These are phyloP conservation scores for Solanum boliviense DNA, from an alignment of 257 asterid species.

Conservation along the genomic window DNA sequence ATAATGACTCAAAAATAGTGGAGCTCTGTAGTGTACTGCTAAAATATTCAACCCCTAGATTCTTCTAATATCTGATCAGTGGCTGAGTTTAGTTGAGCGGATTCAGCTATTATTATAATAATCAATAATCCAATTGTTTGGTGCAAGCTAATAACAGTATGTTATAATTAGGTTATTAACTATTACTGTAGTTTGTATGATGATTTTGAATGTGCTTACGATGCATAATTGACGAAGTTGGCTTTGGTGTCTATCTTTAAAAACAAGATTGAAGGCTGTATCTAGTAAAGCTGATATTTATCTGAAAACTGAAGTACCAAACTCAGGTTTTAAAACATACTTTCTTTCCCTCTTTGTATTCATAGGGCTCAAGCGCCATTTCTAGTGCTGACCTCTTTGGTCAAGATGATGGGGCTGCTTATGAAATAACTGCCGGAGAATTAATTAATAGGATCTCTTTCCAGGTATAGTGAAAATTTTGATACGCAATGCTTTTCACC, in stretches of 20 bases:
- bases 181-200: neutral
- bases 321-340: neutral
- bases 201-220: neutral
- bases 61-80: neutral
- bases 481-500: neutral
- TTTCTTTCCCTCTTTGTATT: neutral
- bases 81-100: neutral
- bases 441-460: conserved; percentile 80
- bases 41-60: neutral
- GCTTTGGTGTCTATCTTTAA: neutral
- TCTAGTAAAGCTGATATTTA: neutral
- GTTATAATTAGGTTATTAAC: neutral
- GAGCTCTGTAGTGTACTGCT: neutral
- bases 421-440: conserved; percentile 67
- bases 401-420: conserved; percentile 17
- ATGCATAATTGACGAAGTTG: neutral
- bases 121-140: neutral
- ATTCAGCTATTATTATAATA: neutral
- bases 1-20: neutral
- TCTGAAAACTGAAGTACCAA: neutral
- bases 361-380: conserved; percentile 79
- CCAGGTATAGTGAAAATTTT: conserved; percentile 45
- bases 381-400: conserved; percentile 97
- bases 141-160: neutral
- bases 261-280: neutral